Percentiles rank a stretch among this genome's conserved stretches.
phyloP scores from a whole-genome alignment of 345 rosid species.

The Chamaenerion angustifolium region DNA sequence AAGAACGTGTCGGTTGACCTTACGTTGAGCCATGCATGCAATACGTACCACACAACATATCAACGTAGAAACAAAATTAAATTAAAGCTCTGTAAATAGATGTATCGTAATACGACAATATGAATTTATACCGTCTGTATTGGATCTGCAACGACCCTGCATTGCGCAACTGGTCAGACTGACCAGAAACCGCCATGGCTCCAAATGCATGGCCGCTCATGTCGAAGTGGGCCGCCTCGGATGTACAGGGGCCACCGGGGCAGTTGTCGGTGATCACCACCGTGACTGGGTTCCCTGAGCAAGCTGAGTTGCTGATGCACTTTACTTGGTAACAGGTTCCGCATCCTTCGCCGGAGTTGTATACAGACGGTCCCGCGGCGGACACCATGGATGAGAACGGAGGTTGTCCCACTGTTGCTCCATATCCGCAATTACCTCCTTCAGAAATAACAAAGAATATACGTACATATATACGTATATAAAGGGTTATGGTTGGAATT shows the following conservation, averaged over 20 bases:
- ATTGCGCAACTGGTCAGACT: conserved; percentile 31
- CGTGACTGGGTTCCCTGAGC: conserved; percentile 45
- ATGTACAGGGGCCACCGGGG: conserved; percentile 41
- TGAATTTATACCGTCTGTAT: conserved; percentile 29
- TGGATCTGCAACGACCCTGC: conserved; percentile 41
- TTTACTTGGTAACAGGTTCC: conserved; percentile 63
- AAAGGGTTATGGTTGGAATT: too few species aligned
- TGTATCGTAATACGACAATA: too few species aligned
- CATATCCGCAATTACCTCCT: conserved; percentile 75
- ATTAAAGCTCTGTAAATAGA: too few species aligned
- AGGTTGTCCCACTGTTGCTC: conserved; percentile 18
- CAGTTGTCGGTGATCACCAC: conserved; percentile 64
- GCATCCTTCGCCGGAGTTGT: conserved; percentile 50
- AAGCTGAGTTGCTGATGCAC: conserved; percentile 41
- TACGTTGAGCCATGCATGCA: too few species aligned
- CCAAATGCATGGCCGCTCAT: conserved; percentile 65
- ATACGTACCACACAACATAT: too few species aligned
- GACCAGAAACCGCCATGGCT: conserved; percentile 54
- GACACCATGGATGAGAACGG: conserved; percentile 39
- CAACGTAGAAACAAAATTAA: too few species aligned
- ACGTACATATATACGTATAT: too few species aligned
- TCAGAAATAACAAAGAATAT: background rate
- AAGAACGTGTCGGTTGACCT: too few species aligned
- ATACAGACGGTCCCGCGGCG: conserved; percentile 46
- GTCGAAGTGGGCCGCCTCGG: conserved; percentile 47